phyloP scores from a whole-genome alignment of 805 yeast genomes.

The Maudiozyma serrabonitensis region DNA sequence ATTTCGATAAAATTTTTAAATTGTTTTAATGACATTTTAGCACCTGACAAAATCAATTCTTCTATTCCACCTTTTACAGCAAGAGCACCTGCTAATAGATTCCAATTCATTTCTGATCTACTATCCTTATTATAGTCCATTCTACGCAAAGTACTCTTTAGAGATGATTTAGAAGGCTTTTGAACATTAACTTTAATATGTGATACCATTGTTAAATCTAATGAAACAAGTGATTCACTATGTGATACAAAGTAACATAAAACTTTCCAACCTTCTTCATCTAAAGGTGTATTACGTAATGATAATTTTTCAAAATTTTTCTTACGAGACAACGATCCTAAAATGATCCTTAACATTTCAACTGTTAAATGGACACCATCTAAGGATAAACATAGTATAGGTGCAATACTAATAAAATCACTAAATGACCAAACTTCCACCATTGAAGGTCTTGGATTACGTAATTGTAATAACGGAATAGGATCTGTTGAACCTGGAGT shows the following conservation, averaged over 20 bases:
- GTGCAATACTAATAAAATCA: constrained; percentile 80
- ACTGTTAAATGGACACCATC: constrained; percentile 70
- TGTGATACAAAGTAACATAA: constrained; percentile 69
- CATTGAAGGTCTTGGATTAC: constrained; percentile 82
- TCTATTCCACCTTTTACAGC: constrained; percentile 70
- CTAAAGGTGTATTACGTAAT: constrained; percentile 68
- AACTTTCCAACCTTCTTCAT: constrained; percentile 69
- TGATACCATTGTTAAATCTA: constrained; percentile 52
- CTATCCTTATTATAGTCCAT: constrained; percentile 31
- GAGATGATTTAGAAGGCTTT: constrained; percentile 30
- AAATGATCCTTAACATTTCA: constrained; percentile 64
- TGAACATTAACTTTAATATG: constrained; percentile 30
- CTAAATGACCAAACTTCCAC: constrained; percentile 81
- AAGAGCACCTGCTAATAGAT: constrained; percentile 63
- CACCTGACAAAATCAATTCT: constrained; percentile 74
- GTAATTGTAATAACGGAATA: constrained; percentile 60
- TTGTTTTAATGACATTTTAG: constrained; percentile 50
- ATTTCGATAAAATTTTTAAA: constrained; percentile 50
- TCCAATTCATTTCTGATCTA: constrained; percentile 78
- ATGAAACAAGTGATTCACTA: constrained; percentile 43
- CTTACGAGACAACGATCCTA: constrained; percentile 56
- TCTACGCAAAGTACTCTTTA: constrained; percentile 23
- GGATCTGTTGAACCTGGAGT: constrained; percentile 72
- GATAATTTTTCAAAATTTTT: constrained; percentile 62
- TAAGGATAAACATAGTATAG: constrained; percentile 62